Evolutionary conservation across 495 filamentous ascomycete genomes (phyloP), one percentile per base, ranked within the genome.

Genomic region (Neurospora sp.): DNA sequence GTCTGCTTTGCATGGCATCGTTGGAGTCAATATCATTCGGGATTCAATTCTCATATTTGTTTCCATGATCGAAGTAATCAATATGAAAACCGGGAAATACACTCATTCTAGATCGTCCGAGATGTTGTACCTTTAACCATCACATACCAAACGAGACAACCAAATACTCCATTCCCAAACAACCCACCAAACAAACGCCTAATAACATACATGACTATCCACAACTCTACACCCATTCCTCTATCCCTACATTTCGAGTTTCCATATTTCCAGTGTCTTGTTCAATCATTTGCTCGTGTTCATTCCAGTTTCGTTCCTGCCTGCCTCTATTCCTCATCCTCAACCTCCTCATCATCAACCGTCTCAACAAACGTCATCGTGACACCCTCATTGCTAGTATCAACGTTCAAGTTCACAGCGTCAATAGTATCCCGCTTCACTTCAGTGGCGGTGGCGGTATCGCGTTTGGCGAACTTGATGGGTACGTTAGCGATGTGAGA

Each of bases 361-460:
- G 81, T 79, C 78, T 85, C 85, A 27, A 86, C 80, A 76, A 86
- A 85, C 4, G 85, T 85, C 78, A 86, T 84, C 73, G 84, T 85
- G 40, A 85, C 80, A 6, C 84, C 84, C 77, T 84, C 82, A 35
- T 78, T 76, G 20, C 82, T 83, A 16, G 53, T 65, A 53, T 84
- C 79, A 31, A 86, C 83, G 39, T 85, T 86, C 42, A 85, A 75
- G 78, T 85, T 86, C 75, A 85, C 82, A n/a, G 79, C 77, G 68
- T 86, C 85, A 14, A 85, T 80, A 35, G 27, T 4, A 7, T 65
- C 6, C 6, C 53, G 27, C 53, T 35, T 65, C 7, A 14, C 12
- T 4, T 65, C 53, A 9, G 53, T 65, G 2, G n/a, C 22, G 53
- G 77, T 6, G 35, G 35, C 35, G 35, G 35, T 4, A 44, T 80